Conservation (phyloP, 2,329 filamentous ascomycete genomes). For the Dothistroma pini region DNA sequence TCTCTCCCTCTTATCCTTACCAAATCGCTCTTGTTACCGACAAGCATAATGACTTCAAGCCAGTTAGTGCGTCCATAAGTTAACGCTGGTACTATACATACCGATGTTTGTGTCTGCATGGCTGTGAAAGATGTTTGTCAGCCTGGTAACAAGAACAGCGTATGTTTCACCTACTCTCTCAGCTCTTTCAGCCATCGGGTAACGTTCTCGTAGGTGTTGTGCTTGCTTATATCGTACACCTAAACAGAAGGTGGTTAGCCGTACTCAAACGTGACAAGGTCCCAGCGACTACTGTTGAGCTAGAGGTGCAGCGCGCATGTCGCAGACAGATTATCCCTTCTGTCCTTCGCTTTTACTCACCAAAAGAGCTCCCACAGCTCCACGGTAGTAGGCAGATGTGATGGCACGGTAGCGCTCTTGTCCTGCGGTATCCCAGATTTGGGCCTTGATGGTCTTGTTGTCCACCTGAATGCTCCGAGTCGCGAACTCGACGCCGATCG, state of each 20-base stretch:
- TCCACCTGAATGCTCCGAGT: conserved; percentile 93
- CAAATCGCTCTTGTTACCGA: conserved; percentile 99
- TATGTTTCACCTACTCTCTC: too few relatives aligned
- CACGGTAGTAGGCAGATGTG: conserved; percentile 97
- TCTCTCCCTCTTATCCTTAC: neutral
- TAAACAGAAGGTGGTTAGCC: too few relatives aligned
- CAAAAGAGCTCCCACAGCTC: conserved; percentile 92
- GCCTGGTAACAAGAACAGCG: too few relatives aligned
- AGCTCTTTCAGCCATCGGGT: conserved; percentile 99
- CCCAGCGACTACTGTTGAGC: too few relatives aligned
- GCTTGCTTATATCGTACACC: conserved; percentile 64
- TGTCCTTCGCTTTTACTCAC: too few relatives aligned
- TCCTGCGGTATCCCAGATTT: conserved; percentile 94
- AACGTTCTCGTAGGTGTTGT: conserved; percentile 43
- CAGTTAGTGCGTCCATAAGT: too few relatives aligned
- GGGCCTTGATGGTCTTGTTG: conserved; percentile 99
- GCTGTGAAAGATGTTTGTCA: too few relatives aligned
- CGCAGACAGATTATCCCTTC: too few relatives aligned
- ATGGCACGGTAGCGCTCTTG: conserved; percentile 99
- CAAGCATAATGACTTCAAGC: conserved; percentile 98
- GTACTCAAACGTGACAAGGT: too few relatives aligned
- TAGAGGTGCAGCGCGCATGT: too few relatives aligned
- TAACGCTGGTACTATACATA: too few relatives aligned
- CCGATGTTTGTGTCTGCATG: conserved; percentile 97
- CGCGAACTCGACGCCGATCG: conserved; percentile 98